Conservation (phyloP, 345 rosid genomes). For the Turnera subulata region DNA sequence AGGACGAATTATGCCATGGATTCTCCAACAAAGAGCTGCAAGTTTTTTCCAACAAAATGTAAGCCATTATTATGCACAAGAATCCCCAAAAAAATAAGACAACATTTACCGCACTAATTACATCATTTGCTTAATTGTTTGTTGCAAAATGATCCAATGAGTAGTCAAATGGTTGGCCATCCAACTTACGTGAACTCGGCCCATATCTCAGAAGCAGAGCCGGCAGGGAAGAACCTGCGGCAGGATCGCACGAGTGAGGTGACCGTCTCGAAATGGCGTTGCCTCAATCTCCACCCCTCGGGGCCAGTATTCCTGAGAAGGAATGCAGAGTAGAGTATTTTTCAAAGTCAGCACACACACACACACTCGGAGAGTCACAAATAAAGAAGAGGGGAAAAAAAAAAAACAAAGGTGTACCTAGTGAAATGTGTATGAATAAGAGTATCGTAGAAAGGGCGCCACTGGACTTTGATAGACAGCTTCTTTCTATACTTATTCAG, state of each 20-base stretch:
- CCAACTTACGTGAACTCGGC: conserved; percentile 74
- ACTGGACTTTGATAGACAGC: conserved; percentile 64
- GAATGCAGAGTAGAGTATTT: conserved; percentile 3
- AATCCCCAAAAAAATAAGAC: conserved; percentile 4
- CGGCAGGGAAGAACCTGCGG: conserved; percentile 77
- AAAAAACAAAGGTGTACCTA: conserved; percentile 40
- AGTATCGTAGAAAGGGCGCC: conserved; percentile 94
- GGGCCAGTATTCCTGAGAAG: conserved; percentile 90
- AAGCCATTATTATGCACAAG: conserved; percentile 2
- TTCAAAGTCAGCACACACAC: neutral
- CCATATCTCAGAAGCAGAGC: conserved; percentile 95
- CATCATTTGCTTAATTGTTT: no score
- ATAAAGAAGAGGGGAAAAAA: neutral
- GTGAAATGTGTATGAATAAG: conserved; percentile 80
- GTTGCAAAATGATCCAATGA: no score
- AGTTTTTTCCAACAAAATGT: conserved; percentile 14
- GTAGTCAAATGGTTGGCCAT: conserved; percentile 4
- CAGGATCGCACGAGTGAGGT: conserved; percentile 85
- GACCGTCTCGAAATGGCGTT: conserved; percentile 79
- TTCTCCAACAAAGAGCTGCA: conserved; percentile 84
- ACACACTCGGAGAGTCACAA: neutral
- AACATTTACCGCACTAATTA: neutral
- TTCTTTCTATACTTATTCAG: conserved; percentile 74
- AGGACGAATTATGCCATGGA: conserved; percentile 96
- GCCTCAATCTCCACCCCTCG: conserved; percentile 96